Base-by-base conservation (phyloP, 345 rosid species). In the Arabidopsis suecica region DNA sequence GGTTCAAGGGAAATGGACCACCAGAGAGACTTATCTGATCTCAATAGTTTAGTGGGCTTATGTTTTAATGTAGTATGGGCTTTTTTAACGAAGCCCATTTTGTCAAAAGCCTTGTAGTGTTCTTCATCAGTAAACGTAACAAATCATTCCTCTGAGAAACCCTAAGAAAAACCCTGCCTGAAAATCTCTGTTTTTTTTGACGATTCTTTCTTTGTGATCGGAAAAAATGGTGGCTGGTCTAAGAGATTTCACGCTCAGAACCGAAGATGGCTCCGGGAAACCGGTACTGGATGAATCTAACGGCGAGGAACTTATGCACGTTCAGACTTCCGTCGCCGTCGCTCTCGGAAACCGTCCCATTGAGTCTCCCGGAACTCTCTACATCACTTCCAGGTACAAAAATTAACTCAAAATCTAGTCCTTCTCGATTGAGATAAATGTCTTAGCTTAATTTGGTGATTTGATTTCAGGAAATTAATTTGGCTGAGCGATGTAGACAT, bases 401-500 rank as follows among this genome's bases (percentile, higher is more conserved):
- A 28, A 34, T 16, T n/a, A 14, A 8, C 65, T 20, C 62, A 3
- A 9, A 59, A 6, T 1, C 5, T 53, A 48, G 2, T 14, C 18
- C n/a, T 28, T 40, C 0, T 22, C 18, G 58, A 23, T 33, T 28
- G 18, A 4, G 20, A 48, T 55, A 10, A 44, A 25, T 33, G n/a
- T 8, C 4, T 7, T 10, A 47, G 57, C 34, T 60, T 38, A 36
- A 42, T 28, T 5, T 74, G 7, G 28, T 18, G n/a, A 23, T 42
- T 20, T 20, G 16, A 18, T 69, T 9, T 49, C 86, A 92, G 98
- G 89, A 86, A 85, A 65, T 82, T 93, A 12, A 73, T 96, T 18
- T 96, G 99, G 99, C 70, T 93, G 81, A 96, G 92, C 45, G 95
- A 93, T 57, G 83, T 84, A 37, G 95, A 91, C 65, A 63, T 79